Conservation (phyloP, 768 basidiomycete genomes). For the Megacollybia marginata region DNA sequence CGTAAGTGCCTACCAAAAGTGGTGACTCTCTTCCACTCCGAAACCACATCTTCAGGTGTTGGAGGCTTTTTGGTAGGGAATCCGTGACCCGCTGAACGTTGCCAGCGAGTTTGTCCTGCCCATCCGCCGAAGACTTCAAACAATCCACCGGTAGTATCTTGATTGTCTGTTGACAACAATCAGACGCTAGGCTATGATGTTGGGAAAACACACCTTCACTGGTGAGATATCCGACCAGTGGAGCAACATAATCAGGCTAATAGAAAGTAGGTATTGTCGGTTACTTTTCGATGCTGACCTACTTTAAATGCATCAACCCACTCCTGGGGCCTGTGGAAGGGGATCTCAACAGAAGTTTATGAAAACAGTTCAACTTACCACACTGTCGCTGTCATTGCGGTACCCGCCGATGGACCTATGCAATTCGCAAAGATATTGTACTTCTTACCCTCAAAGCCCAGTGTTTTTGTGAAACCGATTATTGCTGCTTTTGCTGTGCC, state of each 20-base stretch:
- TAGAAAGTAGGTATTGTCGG: background rate
- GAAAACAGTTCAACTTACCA: constrained; percentile 38
- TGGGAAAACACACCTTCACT: constrained; percentile 47
- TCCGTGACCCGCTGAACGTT: constrained; percentile 78
- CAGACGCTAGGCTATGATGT: background rate
- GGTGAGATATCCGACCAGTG: constrained; percentile 84
- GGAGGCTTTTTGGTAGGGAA: constrained; percentile 76
- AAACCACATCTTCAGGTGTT: constrained; percentile 72
- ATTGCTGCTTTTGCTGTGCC: constrained; percentile 91
- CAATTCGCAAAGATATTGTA: constrained; percentile 87
- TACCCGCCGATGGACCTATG: constrained; percentile 84
- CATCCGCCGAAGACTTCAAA: constrained; percentile 91
- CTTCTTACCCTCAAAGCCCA: constrained; percentile 87
- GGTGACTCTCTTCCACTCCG: constrained; percentile 80
- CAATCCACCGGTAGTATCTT: constrained; percentile 60
- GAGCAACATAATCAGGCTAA: constrained; percentile 87
- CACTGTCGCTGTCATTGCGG: constrained; percentile 84
- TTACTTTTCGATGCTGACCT: background rate
- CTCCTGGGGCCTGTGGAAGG: constrained; percentile 54
- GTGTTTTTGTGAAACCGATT: constrained; percentile 81
- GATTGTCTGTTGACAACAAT: constrained; percentile 42
- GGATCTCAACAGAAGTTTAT: background rate
- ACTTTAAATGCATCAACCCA: constrained; percentile 90
- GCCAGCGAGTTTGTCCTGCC: constrained; percentile 91
- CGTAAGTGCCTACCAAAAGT: constrained; percentile 56